These are phyloP conservation scores for Heracleum sosnowskyi DNA, from an alignment of 129 eudicot species.

Conservation along the genomic window DNA sequence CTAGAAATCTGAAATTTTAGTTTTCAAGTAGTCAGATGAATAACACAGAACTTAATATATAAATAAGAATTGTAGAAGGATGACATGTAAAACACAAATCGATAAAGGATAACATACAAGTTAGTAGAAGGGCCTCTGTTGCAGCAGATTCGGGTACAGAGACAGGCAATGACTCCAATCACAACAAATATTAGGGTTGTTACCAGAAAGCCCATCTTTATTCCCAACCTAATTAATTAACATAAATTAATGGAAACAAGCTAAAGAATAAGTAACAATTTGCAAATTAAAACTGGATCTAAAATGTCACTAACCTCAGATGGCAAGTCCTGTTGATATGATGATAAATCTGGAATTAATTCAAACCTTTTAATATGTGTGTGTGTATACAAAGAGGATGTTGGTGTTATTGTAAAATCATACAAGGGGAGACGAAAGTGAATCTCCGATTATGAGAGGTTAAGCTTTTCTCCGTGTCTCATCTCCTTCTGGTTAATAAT, in stretches of 20 bases:
- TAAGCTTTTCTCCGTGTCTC: background rate
- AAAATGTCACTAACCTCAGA: background rate
- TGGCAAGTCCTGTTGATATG: background rate
- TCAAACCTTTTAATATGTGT: too few species aligned
- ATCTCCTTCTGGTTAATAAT: background rate
- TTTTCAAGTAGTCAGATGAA: too few species aligned
- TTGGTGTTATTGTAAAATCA: background rate
- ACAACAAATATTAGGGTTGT: constrained; percentile 30
- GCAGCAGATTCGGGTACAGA: constrained; percentile 62
- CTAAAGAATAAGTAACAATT: background rate
- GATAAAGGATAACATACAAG: constrained; percentile 25
- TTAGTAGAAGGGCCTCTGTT: constrained; percentile 72
- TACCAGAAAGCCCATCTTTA: constrained; percentile 38
- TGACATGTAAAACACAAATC: background rate
- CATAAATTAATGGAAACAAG: background rate
- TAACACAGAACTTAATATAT: too few species aligned
- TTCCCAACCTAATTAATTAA: background rate
- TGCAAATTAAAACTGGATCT: background rate
- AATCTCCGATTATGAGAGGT: constrained; percentile 10
- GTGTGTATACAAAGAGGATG: background rate
- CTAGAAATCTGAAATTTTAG: background rate
- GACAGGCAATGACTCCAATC: constrained; percentile 50
- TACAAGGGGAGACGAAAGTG: background rate
- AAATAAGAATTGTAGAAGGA: background rate
- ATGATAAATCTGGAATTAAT: background rate